Evolutionary conservation across 768 basidiomycete species (phyloP).

Genomic region (Piloderma croceum): DNA sequence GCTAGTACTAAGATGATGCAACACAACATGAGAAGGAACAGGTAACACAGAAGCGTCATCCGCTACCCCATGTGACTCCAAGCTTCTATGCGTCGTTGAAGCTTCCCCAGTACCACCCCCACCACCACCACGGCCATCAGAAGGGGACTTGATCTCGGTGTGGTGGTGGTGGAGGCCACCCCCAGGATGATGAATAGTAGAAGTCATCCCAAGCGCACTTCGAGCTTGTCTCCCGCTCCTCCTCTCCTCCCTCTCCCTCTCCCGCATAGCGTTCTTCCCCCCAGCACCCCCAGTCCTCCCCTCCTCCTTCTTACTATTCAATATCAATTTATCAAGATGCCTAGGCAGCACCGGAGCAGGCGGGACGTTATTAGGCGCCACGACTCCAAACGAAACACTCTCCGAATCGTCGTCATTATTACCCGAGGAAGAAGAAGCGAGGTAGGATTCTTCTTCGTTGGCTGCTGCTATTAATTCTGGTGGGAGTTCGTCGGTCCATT

Average conservation of each 20-base stretch:
- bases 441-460: conserved; percentile 75
- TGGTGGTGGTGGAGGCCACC: too few relatives aligned
- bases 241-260: conserved; percentile 14
- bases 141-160: too few relatives aligned
- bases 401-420: too few relatives aligned
- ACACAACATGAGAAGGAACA: conserved; percentile 88
- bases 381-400: conserved; percentile 37
- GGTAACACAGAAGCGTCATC: conserved; percentile 91
- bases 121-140: conserved; percentile 19
- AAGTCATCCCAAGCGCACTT: too few relatives aligned
- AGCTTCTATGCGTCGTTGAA: too few relatives aligned
- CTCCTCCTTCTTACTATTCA: conserved; percentile 49
- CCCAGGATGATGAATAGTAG: too few relatives aligned
- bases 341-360: conserved; percentile 84
- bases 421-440: conserved; percentile 47
- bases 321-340: conserved; percentile 89
- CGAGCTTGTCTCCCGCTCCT: conserved; percentile 4
- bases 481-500: conserved; percentile 81
- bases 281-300: conserved; percentile 14
- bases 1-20: conserved; percentile 93
- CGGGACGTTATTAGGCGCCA: conserved; percentile 78
- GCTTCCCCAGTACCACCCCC: too few relatives aligned
- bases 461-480: conserved; percentile 74
- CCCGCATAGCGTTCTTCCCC: conserved; percentile 14
- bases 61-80: too few relatives aligned